Percentiles rank a stretch among this genome's conserved stretches.
phyloP scores from a whole-genome alignment of 441 rosid genomes.

The Erodium trifolium region DNA sequence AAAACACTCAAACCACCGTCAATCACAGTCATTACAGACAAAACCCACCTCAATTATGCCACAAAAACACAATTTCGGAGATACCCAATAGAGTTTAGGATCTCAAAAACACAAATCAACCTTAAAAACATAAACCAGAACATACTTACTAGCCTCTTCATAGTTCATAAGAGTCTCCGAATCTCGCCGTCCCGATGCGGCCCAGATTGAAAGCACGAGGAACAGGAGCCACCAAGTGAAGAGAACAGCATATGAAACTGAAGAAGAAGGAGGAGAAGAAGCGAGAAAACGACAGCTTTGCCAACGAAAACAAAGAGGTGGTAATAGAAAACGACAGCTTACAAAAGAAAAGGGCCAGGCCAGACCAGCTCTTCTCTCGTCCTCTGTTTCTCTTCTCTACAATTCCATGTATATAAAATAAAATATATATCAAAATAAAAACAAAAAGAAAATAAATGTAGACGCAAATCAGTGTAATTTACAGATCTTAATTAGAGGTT shows the following conservation, averaged over 20 bases:
- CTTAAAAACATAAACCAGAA: constrained; percentile 27
- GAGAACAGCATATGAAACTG: neutral
- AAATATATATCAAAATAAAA: neutral
- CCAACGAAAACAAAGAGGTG: constrained; percentile 2
- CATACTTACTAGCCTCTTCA: constrained; percentile 99
- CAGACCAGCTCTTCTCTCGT: neutral
- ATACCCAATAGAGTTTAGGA: neutral
- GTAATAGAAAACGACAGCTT: constrained; percentile 6
- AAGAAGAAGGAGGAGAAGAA: neutral
- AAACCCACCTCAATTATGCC: neutral
- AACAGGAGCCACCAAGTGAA: neutral
- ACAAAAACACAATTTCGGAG: neutral
- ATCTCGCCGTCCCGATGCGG: neutral
- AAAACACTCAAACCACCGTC: neutral
- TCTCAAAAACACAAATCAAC: neutral
- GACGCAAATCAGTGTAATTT: neutral
- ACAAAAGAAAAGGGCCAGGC: neutral
- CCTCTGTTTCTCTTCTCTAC: neutral
- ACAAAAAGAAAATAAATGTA: neutral
- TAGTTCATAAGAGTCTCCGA: constrained; percentile 14
- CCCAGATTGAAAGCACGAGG: neutral
- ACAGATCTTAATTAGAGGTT: neutral
- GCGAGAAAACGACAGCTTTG: constrained; percentile 2
- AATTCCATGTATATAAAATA: neutral
- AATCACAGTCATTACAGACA: neutral